Percentiles rank a stretch among this genome's conserved stretches.
Conservation (phyloP, 73 alveolate species). For the Paramecium sonneborni region DNA sequence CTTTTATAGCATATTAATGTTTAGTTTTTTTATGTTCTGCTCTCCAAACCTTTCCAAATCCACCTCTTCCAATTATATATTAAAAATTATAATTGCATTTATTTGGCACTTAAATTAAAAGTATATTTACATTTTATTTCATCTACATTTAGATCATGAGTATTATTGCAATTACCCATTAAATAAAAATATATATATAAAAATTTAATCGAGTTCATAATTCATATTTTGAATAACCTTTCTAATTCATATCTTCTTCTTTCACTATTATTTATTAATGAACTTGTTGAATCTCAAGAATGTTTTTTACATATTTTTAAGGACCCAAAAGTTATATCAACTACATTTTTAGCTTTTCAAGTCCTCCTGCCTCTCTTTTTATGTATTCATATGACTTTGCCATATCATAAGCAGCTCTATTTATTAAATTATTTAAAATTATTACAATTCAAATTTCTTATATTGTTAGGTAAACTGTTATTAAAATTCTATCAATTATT, state of each 20-base stretch:
- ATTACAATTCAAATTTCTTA: neutral
- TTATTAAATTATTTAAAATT: neutral
- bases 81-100: neutral
- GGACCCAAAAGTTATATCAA: neutral
- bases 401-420: slow-evolving; percentile 6
- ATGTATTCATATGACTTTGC: neutral
- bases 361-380: neutral
- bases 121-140: neutral
- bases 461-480: neutral
- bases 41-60: slow-evolving; percentile 72
- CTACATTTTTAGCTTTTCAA: neutral
- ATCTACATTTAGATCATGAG: neutral
- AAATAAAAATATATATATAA: neutral
- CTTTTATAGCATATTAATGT: slow-evolving; percentile 84
- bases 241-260: neutral
- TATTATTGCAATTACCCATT: slow-evolving; percentile 20
- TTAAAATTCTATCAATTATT: neutral
- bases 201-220: neutral
- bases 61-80: slow-evolving; percentile 74
- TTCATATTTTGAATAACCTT: neutral
- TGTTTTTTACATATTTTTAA: neutral
- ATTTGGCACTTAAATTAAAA: neutral
- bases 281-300: neutral
- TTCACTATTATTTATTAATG: neutral
- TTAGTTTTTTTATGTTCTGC: slow-evolving; percentile 39